Evolutionary conservation across 1,284 basidiomycete genomes (phyloP).

Genomic region (Cryptococcus wingfieldii): DNA sequence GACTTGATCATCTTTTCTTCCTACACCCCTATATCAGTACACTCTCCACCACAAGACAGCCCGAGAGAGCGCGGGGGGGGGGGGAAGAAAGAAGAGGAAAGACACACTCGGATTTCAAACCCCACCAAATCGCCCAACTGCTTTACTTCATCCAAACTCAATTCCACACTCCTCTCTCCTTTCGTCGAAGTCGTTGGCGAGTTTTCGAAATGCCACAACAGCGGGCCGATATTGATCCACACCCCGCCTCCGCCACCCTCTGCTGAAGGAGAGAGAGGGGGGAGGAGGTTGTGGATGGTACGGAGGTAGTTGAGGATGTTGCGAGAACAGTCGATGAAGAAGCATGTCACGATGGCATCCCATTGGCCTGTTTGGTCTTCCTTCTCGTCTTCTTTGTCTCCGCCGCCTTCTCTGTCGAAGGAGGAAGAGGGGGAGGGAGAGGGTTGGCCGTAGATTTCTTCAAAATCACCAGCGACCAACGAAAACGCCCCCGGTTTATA

Average conservation of each 20-base stretch:
- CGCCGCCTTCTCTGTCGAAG: not conserved
- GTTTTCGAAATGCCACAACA: constrained; percentile 96
- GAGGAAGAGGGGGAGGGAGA: constrained; percentile 21
- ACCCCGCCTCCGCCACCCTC: too few species aligned
- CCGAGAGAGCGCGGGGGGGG: too few species aligned
- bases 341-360: constrained; percentile 90
- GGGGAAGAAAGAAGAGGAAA: too few species aligned
- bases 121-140: constrained; percentile 68
- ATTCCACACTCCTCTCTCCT: constrained; percentile 73
- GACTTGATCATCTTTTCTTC: constrained; percentile 74
- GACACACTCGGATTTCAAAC: constrained; percentile 69
- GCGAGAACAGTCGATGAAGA: constrained; percentile 93
- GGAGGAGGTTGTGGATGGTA: constrained; percentile 72
- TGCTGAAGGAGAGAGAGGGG: too few species aligned
- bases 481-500: constrained; percentile 55
- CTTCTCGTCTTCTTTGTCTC: constrained; percentile 40
- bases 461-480: constrained; percentile 86
- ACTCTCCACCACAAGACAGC: too few species aligned
- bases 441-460: constrained; percentile 76
- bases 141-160: constrained; percentile 84
- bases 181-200: constrained; percentile 55
- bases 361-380: constrained; percentile 64
- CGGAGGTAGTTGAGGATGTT: constrained; percentile 87
- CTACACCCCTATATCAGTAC: constrained; percentile 48
- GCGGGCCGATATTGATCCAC: constrained; percentile 89